Conservation (phyloP, 148 eudicot species). For the Cornus florida region DNA sequence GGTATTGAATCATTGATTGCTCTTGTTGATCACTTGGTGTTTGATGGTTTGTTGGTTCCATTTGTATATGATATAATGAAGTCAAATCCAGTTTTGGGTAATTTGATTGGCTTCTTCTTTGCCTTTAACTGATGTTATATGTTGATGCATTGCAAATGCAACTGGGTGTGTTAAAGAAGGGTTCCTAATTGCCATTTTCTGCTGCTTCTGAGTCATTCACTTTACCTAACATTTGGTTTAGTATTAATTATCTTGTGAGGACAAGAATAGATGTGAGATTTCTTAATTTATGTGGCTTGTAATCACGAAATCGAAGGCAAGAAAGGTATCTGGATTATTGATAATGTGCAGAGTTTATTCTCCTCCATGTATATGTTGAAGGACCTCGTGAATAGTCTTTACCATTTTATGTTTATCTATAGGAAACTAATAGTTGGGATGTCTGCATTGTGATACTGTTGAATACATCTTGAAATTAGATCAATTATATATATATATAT, state of each 20-base stretch:
- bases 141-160: conserved; percentile 9
- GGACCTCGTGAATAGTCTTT: neutral
- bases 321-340: neutral
- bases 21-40: neutral
- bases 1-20: neutral
- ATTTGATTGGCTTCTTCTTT: neutral
- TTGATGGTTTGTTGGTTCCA: conserved; percentile 7
- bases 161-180: neutral
- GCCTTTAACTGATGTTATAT: conserved; percentile 1
- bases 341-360: neutral
- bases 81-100: conserved; percentile 1
- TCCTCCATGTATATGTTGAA: neutral
- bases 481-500: neutral
- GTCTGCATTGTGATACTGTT: neutral
- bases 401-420: neutral
- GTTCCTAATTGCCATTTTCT: conserved; percentile 12
- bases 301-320: neutral
- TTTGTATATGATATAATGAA: neutral
- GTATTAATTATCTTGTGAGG: neutral
- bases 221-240: conserved; percentile 1
- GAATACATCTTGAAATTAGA: neutral
- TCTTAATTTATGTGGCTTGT: neutral
- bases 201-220: conserved; percentile 9
- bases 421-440: conserved; percentile 3
- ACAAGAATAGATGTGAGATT: conserved; percentile 4